phyloP scores from a whole-genome alignment of 78 protist genomes.

The Dictyostelium capitatum region DNA sequence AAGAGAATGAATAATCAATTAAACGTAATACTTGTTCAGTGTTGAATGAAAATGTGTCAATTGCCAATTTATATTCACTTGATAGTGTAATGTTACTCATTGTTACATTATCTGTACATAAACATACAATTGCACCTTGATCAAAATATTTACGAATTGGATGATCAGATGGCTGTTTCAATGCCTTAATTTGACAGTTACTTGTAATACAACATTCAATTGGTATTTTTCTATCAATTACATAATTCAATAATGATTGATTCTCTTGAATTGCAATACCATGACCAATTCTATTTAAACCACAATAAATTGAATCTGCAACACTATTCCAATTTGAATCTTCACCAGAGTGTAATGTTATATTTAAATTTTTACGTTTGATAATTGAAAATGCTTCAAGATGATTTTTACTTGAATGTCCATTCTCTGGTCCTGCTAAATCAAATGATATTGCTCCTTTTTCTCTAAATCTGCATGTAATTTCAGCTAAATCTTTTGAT shows the following conservation, averaged over 20 bases:
- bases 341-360: slow-evolving; percentile 91
- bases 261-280: slow-evolving; percentile 81
- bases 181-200: slow-evolving; percentile 91
- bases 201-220: slow-evolving; percentile 86
- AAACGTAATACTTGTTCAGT: slow-evolving; percentile 86
- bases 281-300: slow-evolving; percentile 94
- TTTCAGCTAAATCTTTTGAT: slow-evolving; percentile 70
- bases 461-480: slow-evolving; percentile 88
- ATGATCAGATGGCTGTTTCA: slow-evolving; percentile 57
- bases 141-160: slow-evolving; percentile 88
- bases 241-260: slow-evolving; percentile 46
- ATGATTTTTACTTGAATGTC: slow-evolving; percentile 69
- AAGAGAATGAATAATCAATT: slow-evolving; percentile 82
- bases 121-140: slow-evolving; percentile 74
- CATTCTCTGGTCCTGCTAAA: slow-evolving; percentile 92
- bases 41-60: slow-evolving; percentile 64
- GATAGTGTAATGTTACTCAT: slow-evolving; percentile 54
- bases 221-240: slow-evolving; percentile 81
- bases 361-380: slow-evolving; percentile 45
- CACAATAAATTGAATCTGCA: slow-evolving; percentile 88
- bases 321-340: slow-evolving; percentile 82
- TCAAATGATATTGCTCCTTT: slow-evolving; percentile 89
- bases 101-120: slow-evolving; percentile 88
- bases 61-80: slow-evolving; percentile 57
- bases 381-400: slow-evolving; percentile 81